phyloP scores from a whole-genome alignment of 192 early-diverging fungal species.

The Allomyces arbusculus region DNA sequence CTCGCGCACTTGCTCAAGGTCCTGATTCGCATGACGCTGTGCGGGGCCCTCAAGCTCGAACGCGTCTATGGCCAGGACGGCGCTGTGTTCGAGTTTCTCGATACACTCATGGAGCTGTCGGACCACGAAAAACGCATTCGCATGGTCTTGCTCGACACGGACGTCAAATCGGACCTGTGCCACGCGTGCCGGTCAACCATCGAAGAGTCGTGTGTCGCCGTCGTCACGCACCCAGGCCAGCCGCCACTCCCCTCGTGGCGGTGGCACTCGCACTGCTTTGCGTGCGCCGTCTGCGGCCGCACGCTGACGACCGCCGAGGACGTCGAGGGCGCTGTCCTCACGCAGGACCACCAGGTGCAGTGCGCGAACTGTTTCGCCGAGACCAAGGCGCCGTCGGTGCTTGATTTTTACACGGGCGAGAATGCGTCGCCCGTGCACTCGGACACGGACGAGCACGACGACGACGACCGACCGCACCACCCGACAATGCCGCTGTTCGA shows the following conservation, averaged over 20 bases:
- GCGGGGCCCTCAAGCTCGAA: constrained; percentile 53
- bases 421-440: constrained; percentile 7
- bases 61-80: constrained; percentile 22
- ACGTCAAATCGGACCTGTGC: constrained; percentile 64
- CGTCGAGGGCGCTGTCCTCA: not conserved
- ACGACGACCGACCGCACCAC: no score
- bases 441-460: no score
- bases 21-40: constrained; percentile 69
- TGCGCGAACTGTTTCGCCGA: constrained; percentile 32
- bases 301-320: constrained; percentile 9
- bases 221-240: constrained; percentile 5
- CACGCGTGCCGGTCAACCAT: constrained; percentile 49
- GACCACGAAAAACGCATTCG: constrained; percentile 25
- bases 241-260: constrained; percentile 24
- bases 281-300: constrained; percentile 45
- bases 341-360: constrained; percentile 12
- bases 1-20: constrained; percentile 85
- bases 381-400: constrained; percentile 10
- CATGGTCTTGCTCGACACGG: constrained; percentile 23
- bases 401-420: not conserved
- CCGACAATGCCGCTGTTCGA: constrained; percentile 16
- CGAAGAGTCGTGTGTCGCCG: constrained; percentile 72
- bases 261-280: constrained; percentile 70
- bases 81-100: constrained; percentile 43
- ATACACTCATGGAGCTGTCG: constrained; percentile 49